Evolutionary conservation across 371 early-diverging fungal species (phyloP).

Genomic region (Choanephora cucurbitarum): DNA sequence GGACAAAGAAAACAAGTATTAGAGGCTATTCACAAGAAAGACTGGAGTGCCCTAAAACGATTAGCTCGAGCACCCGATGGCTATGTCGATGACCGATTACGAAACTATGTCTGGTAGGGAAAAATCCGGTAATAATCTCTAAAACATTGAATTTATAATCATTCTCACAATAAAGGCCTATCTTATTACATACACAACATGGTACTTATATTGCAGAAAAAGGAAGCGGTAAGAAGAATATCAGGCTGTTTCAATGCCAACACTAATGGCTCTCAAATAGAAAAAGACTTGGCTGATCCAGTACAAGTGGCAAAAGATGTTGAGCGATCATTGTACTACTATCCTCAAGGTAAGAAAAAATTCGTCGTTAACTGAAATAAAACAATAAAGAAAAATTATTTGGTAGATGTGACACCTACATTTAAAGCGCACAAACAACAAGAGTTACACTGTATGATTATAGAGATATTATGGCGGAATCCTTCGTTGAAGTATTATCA

Average conservation of each 20-base stretch:
- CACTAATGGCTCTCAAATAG: too few species aligned
- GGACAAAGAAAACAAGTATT: too few species aligned
- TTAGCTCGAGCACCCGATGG: constrained; percentile 42
- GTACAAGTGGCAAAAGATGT: constrained; percentile 54
- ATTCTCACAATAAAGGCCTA: constrained; percentile 33
- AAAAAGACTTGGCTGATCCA: constrained; percentile 51
- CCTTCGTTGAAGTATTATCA: constrained; percentile 53
- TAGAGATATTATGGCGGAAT: constrained; percentile 56
- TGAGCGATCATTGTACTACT: constrained; percentile 53
- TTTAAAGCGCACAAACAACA: constrained; percentile 50
- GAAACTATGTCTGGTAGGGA: constrained; percentile 46
- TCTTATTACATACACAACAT: constrained; percentile 54
- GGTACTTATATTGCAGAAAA: constrained; percentile 53
- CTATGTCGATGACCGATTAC: constrained; percentile 36
- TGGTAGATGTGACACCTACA: constrained; percentile 44
- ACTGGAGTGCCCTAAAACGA: constrained; percentile 29
- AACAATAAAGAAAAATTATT: not conserved
- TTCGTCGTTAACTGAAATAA: not conserved
- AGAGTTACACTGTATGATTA: constrained; percentile 49
- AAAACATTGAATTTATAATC: not conserved
- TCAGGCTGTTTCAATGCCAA: not conserved
- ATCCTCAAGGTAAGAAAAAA: constrained; percentile 43
- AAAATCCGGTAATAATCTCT: constrained; percentile 1
- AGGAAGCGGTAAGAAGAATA: constrained; percentile 39
- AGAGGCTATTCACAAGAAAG: constrained; percentile 10